Evolutionary conservation across 768 basidiomycete species (phyloP), one percentile per base, ranked within the genome.

Genomic region (Clitopilus hobsonii): DNA sequence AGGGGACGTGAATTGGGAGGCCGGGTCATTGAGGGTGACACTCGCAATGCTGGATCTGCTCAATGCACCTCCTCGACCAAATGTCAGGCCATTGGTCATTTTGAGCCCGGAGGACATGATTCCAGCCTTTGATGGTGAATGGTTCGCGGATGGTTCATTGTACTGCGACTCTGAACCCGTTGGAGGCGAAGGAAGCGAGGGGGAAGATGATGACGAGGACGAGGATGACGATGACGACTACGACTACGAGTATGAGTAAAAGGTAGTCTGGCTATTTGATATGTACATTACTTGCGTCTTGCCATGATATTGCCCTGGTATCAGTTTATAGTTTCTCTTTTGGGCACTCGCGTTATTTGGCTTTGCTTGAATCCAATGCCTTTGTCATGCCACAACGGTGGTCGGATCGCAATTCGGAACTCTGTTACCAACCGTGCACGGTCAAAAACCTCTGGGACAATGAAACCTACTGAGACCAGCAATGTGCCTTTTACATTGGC

Each of bases 41-140:
- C 59, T 70, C n/a, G 68, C 72, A 5, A 74, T 75, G 73, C 64
- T 78, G 26, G 63, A 59, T 32, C 51, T 63, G 4, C 24, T 60
- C 18, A 50, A 52, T 47, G 51, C 55, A 47, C 58, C 49, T 20
- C 4, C 28, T 23, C 16, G 28, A 52, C 20, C 41, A 0, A 8
- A 24, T 11, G 13, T 38, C 6, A 52, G 30, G 13, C 49, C 54
- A 11, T 22, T 55, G 24, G 32, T 32, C 26, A 47, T 49, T 11
- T 49, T 23, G 5, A 45, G 10, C 18, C 14, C 22, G 41, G 41
- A 45, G 32, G 4, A 36, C 4, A 36, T 36, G 32, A n/a, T n/a
- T 11, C 22, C 22, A 8, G 22, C 41, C 41, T 45, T 45, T 20
- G 22, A 45, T 11, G 41, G 41, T 2, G 22, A 18, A 10, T 18